Base-by-base conservation (phyloP, 1,139 yeast species). In the Saccharomycopsis crataegensis region DNA sequence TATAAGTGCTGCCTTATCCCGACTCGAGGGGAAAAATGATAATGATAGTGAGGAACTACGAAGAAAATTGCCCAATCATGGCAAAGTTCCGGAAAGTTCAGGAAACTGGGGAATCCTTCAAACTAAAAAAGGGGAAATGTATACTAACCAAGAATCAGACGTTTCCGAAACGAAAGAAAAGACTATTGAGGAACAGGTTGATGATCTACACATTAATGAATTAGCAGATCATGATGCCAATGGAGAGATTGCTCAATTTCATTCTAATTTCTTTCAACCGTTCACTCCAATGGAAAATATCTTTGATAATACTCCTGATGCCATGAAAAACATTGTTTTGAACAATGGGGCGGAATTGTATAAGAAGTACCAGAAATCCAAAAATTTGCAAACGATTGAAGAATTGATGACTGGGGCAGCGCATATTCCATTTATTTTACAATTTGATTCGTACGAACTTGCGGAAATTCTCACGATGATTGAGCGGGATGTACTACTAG, bases 391-490 rank as follows among this genome's bases (percentile, higher is more conserved):
- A 16, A 9, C 28, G 3, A 40, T 52, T 41, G 16, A 14, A n/a
- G 52, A 49, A 34, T 36, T 52, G 5, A 52, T 45, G 48, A 8
- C 42, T 14, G 22, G 32, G 12, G 9, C 34, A 17, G 22, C 69
- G 38, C 98, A 91, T 64, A 77, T 87, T 3, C 91, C 97, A 2
- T 91, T 91, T 65, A 77, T 91, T 46, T 73, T 91, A 61, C 80
- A 86, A 66, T 84, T 79, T 65, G 81, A 78, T 54, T 82, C 96
- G 0, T 69, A 72, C 52, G 70, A 77, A 0, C 70, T 93, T 43
- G 89, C 95, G 6, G 77, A 82, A 55, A 97, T 91, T 62, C 75
- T 93, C 67, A 91, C 98, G 0, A 66, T 86, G 52, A 86, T 93
- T 60, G 99, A 93, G 66, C 75, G 83, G 54, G 98, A 91, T 66